phyloP scores from a whole-genome alignment of 768 basidiomycete species.

The Agrocybe praecox region DNA sequence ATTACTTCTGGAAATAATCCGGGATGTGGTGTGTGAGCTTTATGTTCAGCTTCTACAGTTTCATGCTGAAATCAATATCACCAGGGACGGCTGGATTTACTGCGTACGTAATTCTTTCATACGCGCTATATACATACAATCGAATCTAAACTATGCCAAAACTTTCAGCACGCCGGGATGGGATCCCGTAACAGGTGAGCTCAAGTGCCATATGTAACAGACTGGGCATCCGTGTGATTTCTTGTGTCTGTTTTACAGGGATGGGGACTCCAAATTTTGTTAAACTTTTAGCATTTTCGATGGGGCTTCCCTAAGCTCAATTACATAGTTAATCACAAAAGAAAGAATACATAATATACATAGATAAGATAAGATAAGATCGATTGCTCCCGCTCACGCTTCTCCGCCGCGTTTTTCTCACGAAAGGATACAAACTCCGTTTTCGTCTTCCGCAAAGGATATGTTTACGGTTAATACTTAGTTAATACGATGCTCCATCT shows the following conservation, averaged over 20 bases:
- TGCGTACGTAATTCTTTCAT: conserved; percentile 24
- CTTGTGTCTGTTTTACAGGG: conserved; percentile 21
- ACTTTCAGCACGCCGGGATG: conserved; percentile 35
- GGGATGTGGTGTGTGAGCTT: conserved; percentile 32
- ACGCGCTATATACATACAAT: background rate
- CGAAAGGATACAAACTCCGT: no score
- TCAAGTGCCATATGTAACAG: no score
- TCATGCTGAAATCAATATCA: background rate
- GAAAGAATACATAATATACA: no score
- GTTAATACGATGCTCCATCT: no score
- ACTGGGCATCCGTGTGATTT: background rate
- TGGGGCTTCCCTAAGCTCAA: conserved; percentile 28
- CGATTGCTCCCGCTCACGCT: no score
- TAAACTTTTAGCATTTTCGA: conserved; percentile 28
- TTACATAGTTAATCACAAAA: background rate
- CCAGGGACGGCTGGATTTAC: conserved; percentile 36
- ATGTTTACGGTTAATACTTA: no score
- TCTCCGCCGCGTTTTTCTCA: no score
- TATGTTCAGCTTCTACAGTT: background rate
- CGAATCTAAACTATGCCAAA: background rate
- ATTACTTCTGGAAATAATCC: conserved; percentile 42
- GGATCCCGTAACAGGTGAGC: conserved; percentile 43
- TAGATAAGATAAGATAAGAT: no score
- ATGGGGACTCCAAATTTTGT: conserved; percentile 39
- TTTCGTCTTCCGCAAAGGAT: no score